Conservation (phyloP, 495 filamentous ascomycete species). For the Hyaloscypha variabilis region DNA sequence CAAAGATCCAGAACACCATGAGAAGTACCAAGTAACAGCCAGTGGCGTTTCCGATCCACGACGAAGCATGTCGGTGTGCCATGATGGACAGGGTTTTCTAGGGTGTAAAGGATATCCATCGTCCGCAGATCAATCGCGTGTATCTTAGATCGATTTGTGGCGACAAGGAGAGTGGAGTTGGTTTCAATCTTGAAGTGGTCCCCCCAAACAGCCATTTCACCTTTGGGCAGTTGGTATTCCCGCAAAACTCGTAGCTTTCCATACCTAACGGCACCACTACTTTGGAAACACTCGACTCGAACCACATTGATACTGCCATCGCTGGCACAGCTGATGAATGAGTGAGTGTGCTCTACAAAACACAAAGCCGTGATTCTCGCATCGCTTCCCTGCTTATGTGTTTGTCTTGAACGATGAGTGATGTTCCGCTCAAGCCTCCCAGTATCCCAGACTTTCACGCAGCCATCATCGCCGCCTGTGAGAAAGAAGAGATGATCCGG, state of each 20-base stretch:
- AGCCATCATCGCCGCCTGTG: slow-evolving; percentile 90
- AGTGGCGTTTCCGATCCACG: slow-evolving; percentile 79
- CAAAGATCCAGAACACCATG: slow-evolving; percentile 93
- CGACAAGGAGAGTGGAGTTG: slow-evolving; percentile 78
- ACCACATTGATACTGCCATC: slow-evolving; percentile 92
- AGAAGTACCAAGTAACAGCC: slow-evolving; percentile 89
- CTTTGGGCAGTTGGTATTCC: slow-evolving; percentile 74
- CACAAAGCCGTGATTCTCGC: slow-evolving; percentile 77
- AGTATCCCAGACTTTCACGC: slow-evolving; percentile 93
- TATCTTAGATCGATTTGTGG: slow-evolving; percentile 82
- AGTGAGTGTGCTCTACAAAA: slow-evolving; percentile 94
- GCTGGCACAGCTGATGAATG: slow-evolving; percentile 83
- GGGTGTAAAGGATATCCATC: slow-evolving; percentile 78
- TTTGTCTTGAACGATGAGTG: slow-evolving; percentile 84
- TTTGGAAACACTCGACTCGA: slow-evolving; percentile 74
- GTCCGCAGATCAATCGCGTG: slow-evolving; percentile 85
- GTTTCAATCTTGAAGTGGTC: slow-evolving; percentile 87
- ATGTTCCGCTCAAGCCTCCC: slow-evolving; percentile 87
- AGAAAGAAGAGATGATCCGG: slow-evolving; percentile 96
- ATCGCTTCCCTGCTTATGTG: slow-evolving; percentile 70
- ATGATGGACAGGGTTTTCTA: slow-evolving; percentile 92
- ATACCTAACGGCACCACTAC: slow-evolving; percentile 65
- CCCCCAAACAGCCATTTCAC: slow-evolving; percentile 85
- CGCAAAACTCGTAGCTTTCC: slow-evolving; percentile 75
- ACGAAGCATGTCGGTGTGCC: slow-evolving; percentile 94